Evolutionary conservation across 2,329 filamentous ascomycete species (phyloP).

Genomic region (Ascomycota sp.): DNA sequence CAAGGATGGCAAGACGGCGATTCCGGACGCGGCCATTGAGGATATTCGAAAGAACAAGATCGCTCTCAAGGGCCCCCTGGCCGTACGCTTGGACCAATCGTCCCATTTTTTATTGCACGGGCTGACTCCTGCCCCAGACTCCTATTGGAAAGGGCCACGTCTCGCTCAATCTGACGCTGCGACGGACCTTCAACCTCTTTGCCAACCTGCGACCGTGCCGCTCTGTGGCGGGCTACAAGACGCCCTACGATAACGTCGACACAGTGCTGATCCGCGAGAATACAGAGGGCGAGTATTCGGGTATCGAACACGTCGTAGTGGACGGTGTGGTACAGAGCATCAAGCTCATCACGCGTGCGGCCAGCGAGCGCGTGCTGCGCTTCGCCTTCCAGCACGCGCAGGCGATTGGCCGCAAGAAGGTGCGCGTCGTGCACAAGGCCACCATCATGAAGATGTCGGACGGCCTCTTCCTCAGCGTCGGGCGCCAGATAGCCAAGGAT

Average conservation of each 20-base stretch:
- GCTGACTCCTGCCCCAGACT: conserved; percentile 32
- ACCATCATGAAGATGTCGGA: conserved; percentile 99
- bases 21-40: conserved; percentile 78
- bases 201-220: conserved; percentile 97
- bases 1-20: conserved; percentile 88
- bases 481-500: conserved; percentile 73
- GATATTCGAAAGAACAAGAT: conserved; percentile 93
- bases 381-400: conserved; percentile 98
- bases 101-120: not conserved
- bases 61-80: conserved; percentile 92
- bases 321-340: conserved; percentile 98
- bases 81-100: conserved; percentile 34
- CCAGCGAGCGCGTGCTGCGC: conserved; percentile 83
- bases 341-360: conserved; percentile 94
- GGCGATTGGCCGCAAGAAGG: conserved; percentile 85
- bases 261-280: conserved; percentile 98
- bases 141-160: conserved; percentile 98
- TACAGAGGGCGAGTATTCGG: conserved; percentile 98
- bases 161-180: conserved; percentile 94
- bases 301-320: conserved; percentile 95
- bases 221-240: conserved; percentile 94
- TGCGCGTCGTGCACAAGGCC: conserved; percentile 96
- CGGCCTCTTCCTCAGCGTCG: conserved; percentile 87
- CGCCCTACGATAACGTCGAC: conserved; percentile 90
- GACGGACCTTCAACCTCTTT: conserved; percentile 98